Percentiles rank a stretch among this genome's conserved stretches.
phyloP scores from a whole-genome alignment of 164 flowering plant genomes.

The Vitis labrusca region DNA sequence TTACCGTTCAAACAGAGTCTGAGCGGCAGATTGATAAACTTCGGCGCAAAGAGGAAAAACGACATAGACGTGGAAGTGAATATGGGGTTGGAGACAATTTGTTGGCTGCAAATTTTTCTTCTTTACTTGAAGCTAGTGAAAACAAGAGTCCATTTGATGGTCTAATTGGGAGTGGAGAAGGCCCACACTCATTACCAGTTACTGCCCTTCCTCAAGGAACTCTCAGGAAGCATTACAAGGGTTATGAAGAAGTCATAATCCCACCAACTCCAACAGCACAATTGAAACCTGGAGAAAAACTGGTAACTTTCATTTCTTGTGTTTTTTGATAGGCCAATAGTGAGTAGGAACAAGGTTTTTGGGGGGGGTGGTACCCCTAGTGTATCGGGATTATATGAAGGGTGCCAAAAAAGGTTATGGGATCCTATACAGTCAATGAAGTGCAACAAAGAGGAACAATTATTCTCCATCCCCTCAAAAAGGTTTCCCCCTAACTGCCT shows the following conservation, averaged over 20 bases:
- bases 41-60: slow-evolving; percentile 93
- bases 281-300: slow-evolving; percentile 94
- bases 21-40: slow-evolving; percentile 84
- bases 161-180: slow-evolving; percentile 71
- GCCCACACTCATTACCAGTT: slow-evolving; percentile 41
- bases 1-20: slow-evolving; percentile 90
- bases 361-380: no score
- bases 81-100: slow-evolving; percentile 60
- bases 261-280: slow-evolving; percentile 86
- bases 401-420: no score
- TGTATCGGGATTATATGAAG: no score
- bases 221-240: slow-evolving; percentile 76
- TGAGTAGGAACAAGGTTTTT: no score
- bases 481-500: no score
- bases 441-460: no score
- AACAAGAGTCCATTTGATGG: slow-evolving; percentile 69
- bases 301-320: slow-evolving; percentile 50
- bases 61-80: slow-evolving; percentile 72
- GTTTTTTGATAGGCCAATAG: neutral
- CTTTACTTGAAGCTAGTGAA: slow-evolving; percentile 90
- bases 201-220: slow-evolving; percentile 96
- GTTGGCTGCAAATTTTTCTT: slow-evolving; percentile 61
- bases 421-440: no score
- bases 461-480: no score
- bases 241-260: slow-evolving; percentile 91